Evolutionary conservation across 805 yeast genomes (phyloP), one percentile per base, ranked within the genome.

Genomic region (Naumovozyma castellii): DNA sequence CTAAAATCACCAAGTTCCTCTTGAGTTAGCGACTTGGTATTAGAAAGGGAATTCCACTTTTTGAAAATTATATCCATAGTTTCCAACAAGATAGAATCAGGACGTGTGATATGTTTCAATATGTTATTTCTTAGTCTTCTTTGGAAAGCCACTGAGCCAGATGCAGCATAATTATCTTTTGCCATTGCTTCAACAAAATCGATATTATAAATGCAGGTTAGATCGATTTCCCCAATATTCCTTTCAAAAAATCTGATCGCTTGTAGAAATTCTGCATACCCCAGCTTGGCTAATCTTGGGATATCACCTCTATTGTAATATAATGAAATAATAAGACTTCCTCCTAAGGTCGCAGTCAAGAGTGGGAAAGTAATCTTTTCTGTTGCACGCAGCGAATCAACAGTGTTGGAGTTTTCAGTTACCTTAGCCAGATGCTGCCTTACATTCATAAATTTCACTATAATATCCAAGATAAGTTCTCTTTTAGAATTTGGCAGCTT

Each of bases 61-160:
- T 62, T 37, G 63, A 68, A 43, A 64, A 76, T 43, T 44, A 59
- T 31, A 46, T 61, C 43, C 47, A 63, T 44, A 37, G 62, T 49
- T 50, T 61, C 63, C 15, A 57, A 41, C 3, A 61, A 33, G 4
- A 57, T 50, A 17, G 50, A 43, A 25, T 58, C 56, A 3, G 59
- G 61, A 32, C 34, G 43, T 19, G 38, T 50, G 17, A 54, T 42
- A 41, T 43, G 36, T 39, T 46, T 55, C 38, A 50, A 46, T 15
- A 68, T 49, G 37, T 59, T 64, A 33, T 62, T 71, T 53, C 83
- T 68, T 38, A 82, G 60, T 43, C 76, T 72, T 53, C 82, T 81
- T 51, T 83, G 87, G 28, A 82, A 67, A 0, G 92, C 85, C 15
- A 80, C 79, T 18, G 78, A 68, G 19, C 92, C 87, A 0, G 86